Base-by-base conservation (phyloP, 106 monocot species). In the Cymbidium sinense region DNA sequence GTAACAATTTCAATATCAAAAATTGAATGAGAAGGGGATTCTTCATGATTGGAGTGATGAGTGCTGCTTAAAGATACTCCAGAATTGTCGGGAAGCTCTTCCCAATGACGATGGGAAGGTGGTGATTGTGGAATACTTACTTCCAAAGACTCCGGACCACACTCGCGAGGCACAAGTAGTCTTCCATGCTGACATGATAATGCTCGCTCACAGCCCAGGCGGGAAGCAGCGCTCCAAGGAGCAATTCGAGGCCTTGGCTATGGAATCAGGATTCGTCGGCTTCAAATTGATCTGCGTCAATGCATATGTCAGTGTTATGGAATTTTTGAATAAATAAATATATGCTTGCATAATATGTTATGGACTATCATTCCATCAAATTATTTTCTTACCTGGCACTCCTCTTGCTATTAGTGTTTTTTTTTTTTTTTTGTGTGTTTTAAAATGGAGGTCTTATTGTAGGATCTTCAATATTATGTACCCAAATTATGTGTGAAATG, bases 21-120 rank as follows among this genome's bases (percentile, higher is more conserved):
- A 23, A 23, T 18, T 61, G 9, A 18, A 9, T 55, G 18, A 19
- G 21, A 4, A n/a, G 73, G 51, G 65, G 43, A 82, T 50, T 69
- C 77, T 78, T 27, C 78, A 78, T 69, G 78, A 43, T 28, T 78
- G 78, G 79, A 79, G 79, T n/a, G 79, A 79, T n/a, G 79, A 79
- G 70, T 50, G 31, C 33, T 70, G 79, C 50, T 6, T 70, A 19
- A 79, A 70, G 21, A n/a, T 79, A 10, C 47, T 79, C 19, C 50
- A 64, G 70, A 79, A 79, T 43, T 79, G 79, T n/a, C 47, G 50
- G 50, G 50, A 64, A 10, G 70, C 79, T 2, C 70, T 79, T 12
- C 79, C 70, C 2, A 21, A 50, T 30, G 39, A 34, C 31, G 47
- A 70, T 2, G 79, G 79, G 34, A 79, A 79, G 72, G 79, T 79